These are phyloP conservation scores for Mesembryanthemum crystallinum DNA, from an alignment of 148 eudicot species.

Conservation along the genomic window DNA sequence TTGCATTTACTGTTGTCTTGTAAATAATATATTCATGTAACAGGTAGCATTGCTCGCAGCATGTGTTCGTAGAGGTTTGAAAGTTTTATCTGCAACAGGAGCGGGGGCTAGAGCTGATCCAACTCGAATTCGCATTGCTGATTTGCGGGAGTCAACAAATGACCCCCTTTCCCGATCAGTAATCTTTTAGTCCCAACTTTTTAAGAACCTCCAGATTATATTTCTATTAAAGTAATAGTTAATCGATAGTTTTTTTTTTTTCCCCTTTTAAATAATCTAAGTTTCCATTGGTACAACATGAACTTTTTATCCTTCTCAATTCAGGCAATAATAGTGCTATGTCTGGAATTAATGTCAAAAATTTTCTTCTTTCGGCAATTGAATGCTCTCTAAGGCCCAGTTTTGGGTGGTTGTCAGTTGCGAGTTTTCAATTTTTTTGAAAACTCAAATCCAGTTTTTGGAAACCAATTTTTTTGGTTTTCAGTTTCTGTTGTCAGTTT, in stretches of 20 bases:
- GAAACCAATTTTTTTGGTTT: too few species aligned
- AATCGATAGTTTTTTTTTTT: not conserved
- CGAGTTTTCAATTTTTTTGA: too few species aligned
- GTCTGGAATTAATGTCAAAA: not conserved
- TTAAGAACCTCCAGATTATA: not conserved
- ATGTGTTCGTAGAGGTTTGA: slow-evolving; percentile 89
- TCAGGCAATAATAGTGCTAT: not conserved
- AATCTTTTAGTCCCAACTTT: slow-evolving; percentile 24
- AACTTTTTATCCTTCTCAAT: too few species aligned
- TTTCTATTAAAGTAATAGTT: not conserved
- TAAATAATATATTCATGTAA: slow-evolving; percentile 20
- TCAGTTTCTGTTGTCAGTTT: too few species aligned
- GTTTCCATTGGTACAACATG: too few species aligned
- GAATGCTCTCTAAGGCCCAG: not conserved
- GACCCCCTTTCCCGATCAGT: slow-evolving; percentile 95
- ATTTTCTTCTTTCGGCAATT: not conserved
- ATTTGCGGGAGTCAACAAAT: slow-evolving; percentile 88
- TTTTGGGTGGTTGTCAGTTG: too few species aligned
- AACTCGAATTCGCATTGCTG: slow-evolving; percentile 94
- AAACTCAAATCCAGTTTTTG: too few species aligned
- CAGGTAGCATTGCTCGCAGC: slow-evolving; percentile 98
- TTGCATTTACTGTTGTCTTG: slow-evolving; percentile 1
- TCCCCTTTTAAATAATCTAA: too few species aligned
- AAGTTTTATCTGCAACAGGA: slow-evolving; percentile 92
- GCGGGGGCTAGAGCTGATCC: slow-evolving; percentile 99